Evolutionary conservation across 164 flowering plant genomes (phyloP), one percentile per base, ranked within the genome.

Genomic region (Magnolia officinalis): DNA sequence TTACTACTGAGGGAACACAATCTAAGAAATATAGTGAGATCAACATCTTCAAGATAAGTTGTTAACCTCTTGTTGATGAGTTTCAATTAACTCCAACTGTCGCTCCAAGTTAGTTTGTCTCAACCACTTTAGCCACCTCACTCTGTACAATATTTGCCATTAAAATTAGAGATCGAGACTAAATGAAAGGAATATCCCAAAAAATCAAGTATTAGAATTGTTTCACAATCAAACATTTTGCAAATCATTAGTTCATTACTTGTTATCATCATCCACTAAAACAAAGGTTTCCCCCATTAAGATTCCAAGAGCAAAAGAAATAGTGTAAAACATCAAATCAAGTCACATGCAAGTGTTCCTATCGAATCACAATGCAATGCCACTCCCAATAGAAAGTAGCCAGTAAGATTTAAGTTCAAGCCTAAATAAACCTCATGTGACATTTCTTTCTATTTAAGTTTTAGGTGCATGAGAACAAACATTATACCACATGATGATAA

Each of bases 81-180:
- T 96, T 84, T 96, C 99, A 80, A 94, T 89, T 69, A 96, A 84
- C 84, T 94, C 98, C 77, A 96, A 85, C 66, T 90, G 92, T 73
- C 91, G 83, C 83, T 96, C 99, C 87, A 96, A 83, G 74, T 75
- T 83, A 50, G 89, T 71, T 83, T 96, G 93, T 88, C 81, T 94
- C 98, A 75, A 96, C 97, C 78, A 96, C 98, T 81, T 92, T 91
- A 26, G 98, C 97, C 77, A 96, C 98, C 82, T 94, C 98, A 84
- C 85, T 88, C 98, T 92, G 83, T 70, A 49, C 19, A 31, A 16
- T 55, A 55, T 55, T 31, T 55, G 16, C 59, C 11, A 55, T 55
- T 55, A 55, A 9, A 10, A 55, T 55, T 10, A 55, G 59, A 16
- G 8, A 55, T 55, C 16, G 8, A 10, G 59, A 55, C 59, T 9